Conservation (phyloP, 2,329 filamentous ascomycete species). For the Aspergillus calidoustus region DNA sequence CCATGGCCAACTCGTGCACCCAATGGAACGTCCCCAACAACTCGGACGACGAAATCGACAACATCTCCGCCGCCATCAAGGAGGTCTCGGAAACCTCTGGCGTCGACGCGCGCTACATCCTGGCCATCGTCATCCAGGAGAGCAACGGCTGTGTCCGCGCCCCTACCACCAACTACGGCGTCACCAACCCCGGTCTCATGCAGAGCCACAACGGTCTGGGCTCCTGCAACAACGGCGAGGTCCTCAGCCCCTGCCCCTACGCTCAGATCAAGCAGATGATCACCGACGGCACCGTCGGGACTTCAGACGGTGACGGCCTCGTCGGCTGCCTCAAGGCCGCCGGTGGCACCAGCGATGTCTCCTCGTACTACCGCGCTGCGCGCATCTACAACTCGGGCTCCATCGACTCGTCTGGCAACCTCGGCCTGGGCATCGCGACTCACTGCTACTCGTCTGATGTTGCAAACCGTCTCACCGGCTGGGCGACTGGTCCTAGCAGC, state of each 20-base stretch:
- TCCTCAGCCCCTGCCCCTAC: conserved; percentile 32
- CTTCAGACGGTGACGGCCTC: conserved; percentile 40
- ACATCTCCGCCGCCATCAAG: conserved; percentile 41
- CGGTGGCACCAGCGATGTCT: conserved; percentile 27
- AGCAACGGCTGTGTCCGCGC: conserved; percentile 52
- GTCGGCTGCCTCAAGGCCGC: conserved; percentile 36
- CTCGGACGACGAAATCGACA: conserved; percentile 34
- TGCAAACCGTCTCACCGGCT: conserved; percentile 35
- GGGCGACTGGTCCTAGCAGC: conserved; percentile 26
- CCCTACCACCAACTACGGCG: conserved; percentile 46
- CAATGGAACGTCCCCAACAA: conserved; percentile 30
- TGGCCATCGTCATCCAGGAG: conserved; percentile 53
- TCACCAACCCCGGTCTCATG: conserved; percentile 48
- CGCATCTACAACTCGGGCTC: conserved; percentile 50
- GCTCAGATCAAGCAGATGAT: conserved; percentile 45
- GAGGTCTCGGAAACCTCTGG: conserved; percentile 33
- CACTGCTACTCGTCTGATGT: conserved; percentile 36
- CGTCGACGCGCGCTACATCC: conserved; percentile 49
- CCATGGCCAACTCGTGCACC: conserved; percentile 23
- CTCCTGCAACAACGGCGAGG: conserved; percentile 40
- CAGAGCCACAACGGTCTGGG: conserved; percentile 36
- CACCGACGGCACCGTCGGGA: conserved; percentile 44
- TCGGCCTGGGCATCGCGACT: conserved; percentile 34
- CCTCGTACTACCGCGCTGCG: conserved; percentile 40
- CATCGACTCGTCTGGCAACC: conserved; percentile 36